Evolutionary conservation across 371 early-diverging fungal species (phyloP).

Genomic region (Apophysomyces trapeziformis): DNA sequence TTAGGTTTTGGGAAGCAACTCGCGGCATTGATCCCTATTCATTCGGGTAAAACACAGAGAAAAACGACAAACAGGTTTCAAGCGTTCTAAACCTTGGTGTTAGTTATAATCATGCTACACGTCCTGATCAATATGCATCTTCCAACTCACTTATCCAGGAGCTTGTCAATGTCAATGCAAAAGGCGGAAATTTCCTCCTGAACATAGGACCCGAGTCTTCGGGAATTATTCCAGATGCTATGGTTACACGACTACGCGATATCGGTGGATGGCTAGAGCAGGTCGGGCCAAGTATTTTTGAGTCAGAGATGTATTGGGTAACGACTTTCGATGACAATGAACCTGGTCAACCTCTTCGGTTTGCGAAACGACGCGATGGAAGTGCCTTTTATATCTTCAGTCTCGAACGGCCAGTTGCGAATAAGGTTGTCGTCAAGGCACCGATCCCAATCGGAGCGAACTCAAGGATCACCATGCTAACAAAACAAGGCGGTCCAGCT

Average conservation of each 20-base stretch:
- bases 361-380: conserved; percentile 25
- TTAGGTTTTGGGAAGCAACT: conserved; percentile 46
- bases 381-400: conserved; percentile 29
- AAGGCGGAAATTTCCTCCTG: conserved; percentile 41
- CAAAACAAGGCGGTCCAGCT: neutral
- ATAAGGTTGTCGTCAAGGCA: conserved; percentile 18
- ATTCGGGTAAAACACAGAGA: conserved; percentile 26
- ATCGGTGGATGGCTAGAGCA: conserved; percentile 32
- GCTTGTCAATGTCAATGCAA: conserved; percentile 28
- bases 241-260: conserved; percentile 18
- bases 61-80: neutral
- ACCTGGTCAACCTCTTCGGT: conserved; percentile 20
- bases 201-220: conserved; percentile 37
- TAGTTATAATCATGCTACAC: conserved; percentile 33
- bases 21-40: conserved; percentile 48
- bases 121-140: conserved; percentile 28
- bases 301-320: conserved; percentile 33
- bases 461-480: neutral
- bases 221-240: conserved; percentile 23
- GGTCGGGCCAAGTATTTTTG: conserved; percentile 23
- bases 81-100: neutral
- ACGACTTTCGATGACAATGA: conserved; percentile 20
- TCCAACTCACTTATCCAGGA: conserved; percentile 26
- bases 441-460: conserved; percentile 15
- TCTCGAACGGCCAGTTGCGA: conserved; percentile 7